Percentiles rank a stretch among this genome's conserved stretches.
Evolutionary conservation across 345 rosid species (phyloP).

Genomic region (Excoecaria agallocha): DNA sequence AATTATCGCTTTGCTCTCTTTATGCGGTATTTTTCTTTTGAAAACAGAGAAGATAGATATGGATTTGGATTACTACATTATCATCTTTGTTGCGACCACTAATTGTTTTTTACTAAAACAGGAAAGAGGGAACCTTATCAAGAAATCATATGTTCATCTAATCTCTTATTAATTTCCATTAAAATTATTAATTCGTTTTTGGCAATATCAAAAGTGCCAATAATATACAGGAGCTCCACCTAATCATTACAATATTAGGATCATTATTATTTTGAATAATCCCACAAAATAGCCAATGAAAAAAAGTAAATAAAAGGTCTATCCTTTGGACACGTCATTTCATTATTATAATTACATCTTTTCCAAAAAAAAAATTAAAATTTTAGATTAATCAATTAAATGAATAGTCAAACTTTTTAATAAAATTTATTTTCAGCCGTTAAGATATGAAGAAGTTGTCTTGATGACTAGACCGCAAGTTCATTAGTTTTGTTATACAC

Average conservation of each 20-base stretch:
- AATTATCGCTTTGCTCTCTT: too few species aligned
- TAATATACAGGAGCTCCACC: not conserved
- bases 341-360: too few species aligned
- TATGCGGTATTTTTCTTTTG: not conserved
- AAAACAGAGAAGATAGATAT: too few species aligned
- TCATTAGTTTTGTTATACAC: too few species aligned
- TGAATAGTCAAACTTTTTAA: too few species aligned
- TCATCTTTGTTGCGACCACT: not conserved
- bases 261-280: not conserved
- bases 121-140: conserved; percentile 14
- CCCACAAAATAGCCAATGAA: too few species aligned
- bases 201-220: conserved; percentile 11
- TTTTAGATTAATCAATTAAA: too few species aligned
- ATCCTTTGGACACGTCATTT: not conserved
- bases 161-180: not conserved
- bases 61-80: not conserved
- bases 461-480: too few species aligned
- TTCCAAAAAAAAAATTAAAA: too few species aligned
- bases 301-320: too few species aligned
- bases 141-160: not conserved
- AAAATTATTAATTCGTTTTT: not conserved
- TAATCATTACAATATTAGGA: conserved; percentile 6
- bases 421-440: too few species aligned
- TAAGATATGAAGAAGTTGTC: too few species aligned
- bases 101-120: not conserved